A percentile compares a stretch with the other conserved stretches of the same genome.
Evolutionary conservation across 805 yeast genomes (phyloP).

Genomic region (Hanseniaspora hatyaiensis): DNA sequence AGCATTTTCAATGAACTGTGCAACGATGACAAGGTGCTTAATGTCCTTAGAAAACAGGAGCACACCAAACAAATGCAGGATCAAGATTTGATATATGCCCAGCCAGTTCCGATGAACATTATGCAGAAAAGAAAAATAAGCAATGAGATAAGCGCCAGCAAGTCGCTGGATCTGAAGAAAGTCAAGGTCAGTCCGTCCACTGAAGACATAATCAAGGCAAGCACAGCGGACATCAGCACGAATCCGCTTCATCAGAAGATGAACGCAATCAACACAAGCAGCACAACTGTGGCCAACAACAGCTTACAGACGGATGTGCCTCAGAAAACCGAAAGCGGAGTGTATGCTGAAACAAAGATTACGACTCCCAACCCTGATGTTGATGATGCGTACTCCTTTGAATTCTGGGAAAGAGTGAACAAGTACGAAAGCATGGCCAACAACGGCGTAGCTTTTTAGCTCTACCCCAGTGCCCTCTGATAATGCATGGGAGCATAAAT

Average conservation of each 20-base stretch:
- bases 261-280: background rate
- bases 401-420: conserved; percentile 12
- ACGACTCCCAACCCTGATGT: conserved; percentile 3
- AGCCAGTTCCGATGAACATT: conserved; percentile 9
- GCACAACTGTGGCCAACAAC: background rate
- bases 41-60: conserved; percentile 1
- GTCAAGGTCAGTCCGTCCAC: conserved; percentile 7
- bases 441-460: background rate
- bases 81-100: background rate
- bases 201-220: background rate
- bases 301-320: background rate
- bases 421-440: background rate
- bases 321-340: background rate
- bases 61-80: background rate
- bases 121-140: conserved; percentile 6
- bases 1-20: conserved; percentile 5
- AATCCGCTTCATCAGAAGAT: background rate
- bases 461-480: background rate
- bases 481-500: too few species aligned
- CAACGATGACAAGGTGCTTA: conserved; percentile 9
- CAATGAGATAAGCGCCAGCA: background rate
- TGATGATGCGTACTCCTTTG: conserved; percentile 9
- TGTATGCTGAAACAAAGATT: background rate
- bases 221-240: background rate
- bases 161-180: conserved; percentile 1